These are phyloP conservation scores for Saprolegnia parasitica DNA, from an alignment of 352 stramenopile species.

Conservation along the genomic window DNA sequence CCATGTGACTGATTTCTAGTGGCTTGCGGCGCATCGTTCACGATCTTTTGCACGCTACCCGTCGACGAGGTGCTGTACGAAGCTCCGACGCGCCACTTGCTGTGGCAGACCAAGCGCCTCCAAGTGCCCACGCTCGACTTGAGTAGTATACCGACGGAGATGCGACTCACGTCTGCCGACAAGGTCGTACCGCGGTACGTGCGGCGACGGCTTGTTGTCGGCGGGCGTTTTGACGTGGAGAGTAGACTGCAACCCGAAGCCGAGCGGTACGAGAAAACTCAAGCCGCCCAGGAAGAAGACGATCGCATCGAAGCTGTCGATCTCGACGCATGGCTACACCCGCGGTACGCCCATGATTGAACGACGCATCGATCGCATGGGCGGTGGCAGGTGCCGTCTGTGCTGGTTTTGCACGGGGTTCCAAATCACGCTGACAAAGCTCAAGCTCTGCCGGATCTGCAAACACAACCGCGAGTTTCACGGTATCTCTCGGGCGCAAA, in stretches of 20 bases:
- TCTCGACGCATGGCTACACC: slow-evolving; percentile 59
- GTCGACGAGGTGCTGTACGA: slow-evolving; percentile 56
- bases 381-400: slow-evolving; percentile 41
- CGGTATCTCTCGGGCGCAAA: slow-evolving; percentile 25
- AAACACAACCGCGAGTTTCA: slow-evolving; percentile 69
- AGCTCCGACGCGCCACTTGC: slow-evolving; percentile 38
- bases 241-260: slow-evolving; percentile 46
- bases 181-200: slow-evolving; percentile 1
- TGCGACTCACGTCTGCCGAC: slow-evolving; percentile 44
- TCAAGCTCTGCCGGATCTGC: slow-evolving; percentile 68
- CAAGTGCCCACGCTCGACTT: slow-evolving; percentile 53
- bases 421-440: slow-evolving; percentile 52
- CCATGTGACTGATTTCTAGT: no score
- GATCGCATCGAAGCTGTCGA: slow-evolving; percentile 59
- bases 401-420: slow-evolving; percentile 77
- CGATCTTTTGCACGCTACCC: slow-evolving; percentile 63
- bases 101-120: slow-evolving; percentile 44
- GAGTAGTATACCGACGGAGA: slow-evolving; percentile 32
- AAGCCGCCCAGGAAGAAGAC: slow-evolving; percentile 36
- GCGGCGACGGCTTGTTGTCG: background rate
- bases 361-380: background rate
- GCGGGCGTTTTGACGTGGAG: background rate
- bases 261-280: slow-evolving; percentile 39
- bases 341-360: slow-evolving; percentile 29
- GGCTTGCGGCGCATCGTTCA: slow-evolving; percentile 66